Evolutionary conservation across 768 basidiomycete species (phyloP).

Genomic region (Hygrophorus pudorinus): DNA sequence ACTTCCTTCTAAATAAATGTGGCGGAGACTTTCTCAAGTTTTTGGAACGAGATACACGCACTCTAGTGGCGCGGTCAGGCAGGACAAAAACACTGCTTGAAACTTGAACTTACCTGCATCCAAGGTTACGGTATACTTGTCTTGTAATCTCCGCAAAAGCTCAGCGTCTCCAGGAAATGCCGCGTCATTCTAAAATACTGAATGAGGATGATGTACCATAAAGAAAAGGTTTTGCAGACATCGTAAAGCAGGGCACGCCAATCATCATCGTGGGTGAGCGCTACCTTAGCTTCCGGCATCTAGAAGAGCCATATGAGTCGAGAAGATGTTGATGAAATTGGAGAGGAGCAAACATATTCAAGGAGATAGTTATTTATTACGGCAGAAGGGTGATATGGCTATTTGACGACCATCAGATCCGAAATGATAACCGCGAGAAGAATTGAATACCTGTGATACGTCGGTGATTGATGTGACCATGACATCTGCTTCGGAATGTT

Average conservation of each 20-base stretch:
- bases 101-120: too few relatives aligned
- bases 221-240: neutral
- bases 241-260: constrained; percentile 1
- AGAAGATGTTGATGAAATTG: neutral
- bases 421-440: neutral
- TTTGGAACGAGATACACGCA: too few relatives aligned
- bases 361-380: constrained; percentile 1
- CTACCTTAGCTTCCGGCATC: neutral
- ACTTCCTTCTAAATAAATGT: too few relatives aligned
- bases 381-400: constrained; percentile 3
- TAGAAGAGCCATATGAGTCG: neutral
- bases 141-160: neutral
- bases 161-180: neutral
- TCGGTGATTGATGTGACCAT: neutral
- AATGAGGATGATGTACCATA: neutral
- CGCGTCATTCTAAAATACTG: neutral
- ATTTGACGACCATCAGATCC: neutral
- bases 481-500: neutral
- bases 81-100: too few relatives aligned
- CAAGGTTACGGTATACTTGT: neutral
- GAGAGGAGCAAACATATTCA: neutral
- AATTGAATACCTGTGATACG: neutral
- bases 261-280: constrained; percentile 2
- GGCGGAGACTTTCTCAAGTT: too few relatives aligned
- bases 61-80: too few relatives aligned